Base-by-base conservation (phyloP, 192 early-diverging fungal genomes). In the Cladochytrium replicatum region DNA sequence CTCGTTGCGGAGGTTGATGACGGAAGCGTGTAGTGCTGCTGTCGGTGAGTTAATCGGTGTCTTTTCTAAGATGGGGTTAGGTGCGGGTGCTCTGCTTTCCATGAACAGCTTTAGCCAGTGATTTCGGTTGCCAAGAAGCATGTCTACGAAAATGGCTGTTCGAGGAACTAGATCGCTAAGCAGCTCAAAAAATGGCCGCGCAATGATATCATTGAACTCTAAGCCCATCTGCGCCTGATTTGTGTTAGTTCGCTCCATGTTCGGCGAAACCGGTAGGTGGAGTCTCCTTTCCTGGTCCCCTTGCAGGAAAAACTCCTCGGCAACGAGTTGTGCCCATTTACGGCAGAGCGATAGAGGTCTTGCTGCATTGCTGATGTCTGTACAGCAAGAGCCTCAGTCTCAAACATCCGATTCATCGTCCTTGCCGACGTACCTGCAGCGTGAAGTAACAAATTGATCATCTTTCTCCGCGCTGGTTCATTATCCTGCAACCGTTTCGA, bases 241-340 rank as follows among this genome's bases (percentile, higher is more conserved):
- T 30, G 72, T 64, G 11, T 54, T 63, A 7, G 48, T 52, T 21
- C 86, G 76, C 63, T 93, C 89, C 89, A 92, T 93, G 55, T 85
- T 87, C 6, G 92, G 91, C 0, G 87, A 87, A 4, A 93, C 66
- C 0, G 86, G 88, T 23, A 96, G 55, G 42, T 67, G 60, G 25
- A 83, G 72, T 6, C 62, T 28, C 59, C 83, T 83, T 54, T 96
- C 93, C 30, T 79, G 49, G 27, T 96, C 89, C 11, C 89, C 89
- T 43, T 96, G 93, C 31, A 69, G 46, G 52, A 88, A 88, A 41
- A 91, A 96, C 58, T 96, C 93, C 46, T 74, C 58, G 3, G 88
- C 81, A 6, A 96, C 85, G 39, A 86, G 54, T 63, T 88, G 83
- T 0, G 90, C 88, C 93, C 93, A 96, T 39, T 69, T 77, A 54